phyloP scores from a whole-genome alignment of 768 basidiomycete species.

The Asterophora lycoperdoides region DNA sequence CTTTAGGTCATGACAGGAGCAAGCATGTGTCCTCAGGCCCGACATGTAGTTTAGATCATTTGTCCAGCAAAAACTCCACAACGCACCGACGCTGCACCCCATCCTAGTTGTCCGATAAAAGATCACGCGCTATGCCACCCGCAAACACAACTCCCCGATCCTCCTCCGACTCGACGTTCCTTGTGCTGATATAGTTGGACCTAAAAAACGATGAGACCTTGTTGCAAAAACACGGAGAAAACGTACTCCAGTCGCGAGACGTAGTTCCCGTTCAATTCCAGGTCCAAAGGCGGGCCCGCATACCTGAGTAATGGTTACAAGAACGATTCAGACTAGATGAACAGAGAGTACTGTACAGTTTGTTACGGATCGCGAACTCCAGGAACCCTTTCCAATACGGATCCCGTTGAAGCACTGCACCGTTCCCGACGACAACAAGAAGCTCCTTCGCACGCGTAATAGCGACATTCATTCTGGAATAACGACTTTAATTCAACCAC shows the following conservation, averaged over 20 bases:
- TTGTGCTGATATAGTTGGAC: conserved; percentile 18
- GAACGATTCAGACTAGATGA: not conserved
- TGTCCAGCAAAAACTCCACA: no score
- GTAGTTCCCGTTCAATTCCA: conserved; percentile 46
- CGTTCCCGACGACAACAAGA: conserved; percentile 47
- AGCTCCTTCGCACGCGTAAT: conserved; percentile 53
- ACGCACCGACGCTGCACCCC: no score
- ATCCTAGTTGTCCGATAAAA: conserved; percentile 16
- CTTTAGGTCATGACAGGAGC: no score
- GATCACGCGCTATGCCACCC: conserved; percentile 32
- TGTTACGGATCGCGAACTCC: conserved; percentile 43
- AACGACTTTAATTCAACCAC: no score
- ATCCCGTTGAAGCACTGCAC: conserved; percentile 36
- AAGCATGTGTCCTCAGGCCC: no score
- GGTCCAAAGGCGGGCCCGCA: conserved; percentile 36
- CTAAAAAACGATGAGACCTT: conserved; percentile 7
- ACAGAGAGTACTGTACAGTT: conserved; percentile 30
- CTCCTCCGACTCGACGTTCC: conserved; percentile 23
- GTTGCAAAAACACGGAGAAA: not conserved
- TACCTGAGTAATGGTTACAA: conserved; percentile 29
- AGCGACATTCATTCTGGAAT: conserved; percentile 48
- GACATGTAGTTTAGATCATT: no score
- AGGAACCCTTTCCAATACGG: conserved; percentile 50
- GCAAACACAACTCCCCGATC: conserved; percentile 29
- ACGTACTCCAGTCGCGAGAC: conserved; percentile 45